A percentile compares a stretch with the other conserved stretches of the same genome.
These are phyloP conservation scores for Adansonia madagascariensis DNA, from an alignment of 441 rosid genomes.

Conservation along the genomic window DNA sequence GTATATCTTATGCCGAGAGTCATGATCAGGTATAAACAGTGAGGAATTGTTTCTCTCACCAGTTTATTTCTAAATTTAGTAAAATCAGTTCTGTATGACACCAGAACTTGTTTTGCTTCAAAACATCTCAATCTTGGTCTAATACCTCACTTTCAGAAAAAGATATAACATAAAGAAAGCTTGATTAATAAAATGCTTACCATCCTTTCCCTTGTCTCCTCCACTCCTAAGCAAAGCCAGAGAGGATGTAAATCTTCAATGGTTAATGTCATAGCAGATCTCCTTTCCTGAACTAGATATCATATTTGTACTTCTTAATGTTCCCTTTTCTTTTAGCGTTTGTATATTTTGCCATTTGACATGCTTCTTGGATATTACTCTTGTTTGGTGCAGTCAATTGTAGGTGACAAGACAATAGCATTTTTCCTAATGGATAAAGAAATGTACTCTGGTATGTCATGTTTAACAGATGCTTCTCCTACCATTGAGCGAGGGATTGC, in stretches of 20 bases:
- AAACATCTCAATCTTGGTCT: neutral
- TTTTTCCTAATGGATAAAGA: conserved; percentile 76
- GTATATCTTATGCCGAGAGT: conserved; percentile 83
- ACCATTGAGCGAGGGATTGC: conserved; percentile 71
- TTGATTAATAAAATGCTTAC: conserved; percentile 5
- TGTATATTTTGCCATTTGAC: neutral
- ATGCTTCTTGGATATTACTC: conserved; percentile 22
- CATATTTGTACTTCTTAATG: neutral
- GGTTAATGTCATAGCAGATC: conserved; percentile 13
- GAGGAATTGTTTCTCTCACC: conserved; percentile 20
- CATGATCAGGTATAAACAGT: conserved; percentile 73
- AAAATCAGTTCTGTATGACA: neutral
- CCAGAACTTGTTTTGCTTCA: neutral
- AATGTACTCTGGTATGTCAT: conserved; percentile 84
- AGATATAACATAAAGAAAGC: neutral
- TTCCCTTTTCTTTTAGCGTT: conserved; percentile 1
- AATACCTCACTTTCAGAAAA: neutral
- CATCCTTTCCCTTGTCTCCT: neutral
- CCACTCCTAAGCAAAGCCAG: neutral
- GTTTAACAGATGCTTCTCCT: conserved; percentile 63
- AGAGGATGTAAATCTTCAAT: neutral
- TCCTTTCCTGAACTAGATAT: neutral
- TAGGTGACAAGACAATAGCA: conserved; percentile 82
- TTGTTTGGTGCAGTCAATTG: conserved; percentile 63
- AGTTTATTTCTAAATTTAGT: conserved; percentile 23